Evolutionary conservation across 2,329 filamentous ascomycete species (phyloP).

Genomic region (Paecilomyces formosus): DNA sequence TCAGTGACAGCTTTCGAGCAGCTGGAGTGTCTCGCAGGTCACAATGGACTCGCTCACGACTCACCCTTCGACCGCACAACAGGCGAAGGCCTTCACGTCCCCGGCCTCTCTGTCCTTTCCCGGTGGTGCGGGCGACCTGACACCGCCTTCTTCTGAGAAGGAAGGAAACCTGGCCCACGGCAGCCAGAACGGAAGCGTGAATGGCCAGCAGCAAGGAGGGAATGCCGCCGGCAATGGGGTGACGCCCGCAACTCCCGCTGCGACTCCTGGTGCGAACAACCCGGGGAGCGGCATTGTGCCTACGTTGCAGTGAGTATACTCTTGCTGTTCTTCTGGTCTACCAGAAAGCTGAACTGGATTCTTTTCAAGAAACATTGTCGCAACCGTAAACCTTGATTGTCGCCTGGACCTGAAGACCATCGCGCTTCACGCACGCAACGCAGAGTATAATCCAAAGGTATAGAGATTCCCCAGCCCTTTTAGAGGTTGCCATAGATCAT

Average conservation of each 20-base stretch:
- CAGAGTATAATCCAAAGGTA: conserved; percentile 98
- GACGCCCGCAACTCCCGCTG: conserved; percentile 82
- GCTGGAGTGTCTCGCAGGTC: conserved; percentile 21
- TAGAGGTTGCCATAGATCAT: conserved; percentile 27
- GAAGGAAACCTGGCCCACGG: conserved; percentile 47
- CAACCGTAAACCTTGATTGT: conserved; percentile 96
- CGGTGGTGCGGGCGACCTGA: conserved; percentile 72
- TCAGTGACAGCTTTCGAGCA: conserved; percentile 17
- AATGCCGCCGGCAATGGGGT: conserved; percentile 68
- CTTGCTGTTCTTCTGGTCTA: conserved; percentile 35
- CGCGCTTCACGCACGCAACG: conserved; percentile 93
- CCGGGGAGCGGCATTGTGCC: conserved; percentile 85
- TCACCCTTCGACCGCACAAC: conserved; percentile 81
- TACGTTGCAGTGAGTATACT: conserved; percentile 89
- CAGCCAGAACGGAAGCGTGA: conserved; percentile 41
- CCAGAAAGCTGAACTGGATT: conserved; percentile 44
- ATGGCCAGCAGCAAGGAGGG: conserved; percentile 49
- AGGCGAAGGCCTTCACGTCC: conserved; percentile 93
- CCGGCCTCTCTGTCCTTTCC: conserved; percentile 90
- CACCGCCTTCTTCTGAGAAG: conserved; percentile 67
- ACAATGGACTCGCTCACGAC: conserved; percentile 86
- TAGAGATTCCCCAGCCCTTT: conserved; percentile 32
- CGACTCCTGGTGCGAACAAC: conserved; percentile 76
- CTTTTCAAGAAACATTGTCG: conserved; percentile 84
- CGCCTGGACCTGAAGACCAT: conserved; percentile 98